These are phyloP conservation scores for Pholiota conissans DNA, from an alignment of 768 basidiomycete genomes.

Conservation along the genomic window DNA sequence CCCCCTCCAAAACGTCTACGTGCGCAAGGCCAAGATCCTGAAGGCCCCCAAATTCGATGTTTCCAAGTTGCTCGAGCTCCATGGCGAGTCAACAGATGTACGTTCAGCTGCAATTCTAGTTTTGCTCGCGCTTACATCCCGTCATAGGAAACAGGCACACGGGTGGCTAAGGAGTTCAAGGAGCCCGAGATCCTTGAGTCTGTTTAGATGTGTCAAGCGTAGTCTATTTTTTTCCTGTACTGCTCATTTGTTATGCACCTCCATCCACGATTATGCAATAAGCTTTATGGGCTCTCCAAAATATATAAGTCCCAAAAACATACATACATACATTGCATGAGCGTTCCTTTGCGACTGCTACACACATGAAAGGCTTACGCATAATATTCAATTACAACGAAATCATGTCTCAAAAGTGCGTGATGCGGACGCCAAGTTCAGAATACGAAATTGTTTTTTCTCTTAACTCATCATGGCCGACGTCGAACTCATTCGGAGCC, in stretches of 20 bases:
- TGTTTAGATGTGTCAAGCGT: constrained; percentile 64
- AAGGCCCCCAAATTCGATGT: constrained; percentile 97
- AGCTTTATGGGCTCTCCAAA: constrained; percentile 11
- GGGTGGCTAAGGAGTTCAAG: constrained; percentile 95
- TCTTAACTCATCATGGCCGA: constrained; percentile 58
- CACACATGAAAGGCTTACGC: too few species aligned
- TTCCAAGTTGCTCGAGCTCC: constrained; percentile 93
- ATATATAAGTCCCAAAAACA: constrained; percentile 11
- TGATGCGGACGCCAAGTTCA: neutral
- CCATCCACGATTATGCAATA: constrained; percentile 14
- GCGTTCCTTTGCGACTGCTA: too few species aligned
- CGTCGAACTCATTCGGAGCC: constrained; percentile 64
- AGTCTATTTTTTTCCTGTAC: constrained; percentile 31
- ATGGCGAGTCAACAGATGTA: constrained; percentile 93
- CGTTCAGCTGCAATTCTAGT: constrained; percentile 32
- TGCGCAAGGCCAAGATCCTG: constrained; percentile 99
- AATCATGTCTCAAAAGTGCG: neutral
- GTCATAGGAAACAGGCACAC: constrained; percentile 87
- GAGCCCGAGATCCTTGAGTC: constrained; percentile 93
- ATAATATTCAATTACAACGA: too few species aligned
- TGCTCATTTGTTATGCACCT: constrained; percentile 24
- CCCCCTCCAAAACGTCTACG: constrained; percentile 98
- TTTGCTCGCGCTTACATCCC: constrained; percentile 9
- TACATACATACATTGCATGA: neutral
- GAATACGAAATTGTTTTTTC: neutral